Evolutionary conservation across 306 rosid genomes (phyloP).

Genomic region (Prunus davidiana): DNA sequence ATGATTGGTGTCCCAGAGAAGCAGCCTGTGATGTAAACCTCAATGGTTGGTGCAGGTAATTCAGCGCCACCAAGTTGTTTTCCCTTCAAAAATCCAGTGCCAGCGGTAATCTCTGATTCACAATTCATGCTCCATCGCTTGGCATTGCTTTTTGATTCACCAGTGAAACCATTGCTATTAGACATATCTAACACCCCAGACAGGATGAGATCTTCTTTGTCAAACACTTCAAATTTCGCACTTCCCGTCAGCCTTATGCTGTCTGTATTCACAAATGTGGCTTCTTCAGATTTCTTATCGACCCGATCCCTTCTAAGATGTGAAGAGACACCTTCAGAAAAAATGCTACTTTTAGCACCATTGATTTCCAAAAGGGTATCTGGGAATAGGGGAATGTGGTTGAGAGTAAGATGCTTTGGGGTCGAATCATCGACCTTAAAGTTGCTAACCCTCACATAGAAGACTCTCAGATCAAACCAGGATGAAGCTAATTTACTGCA

Average conservation of each 20-base stretch:
- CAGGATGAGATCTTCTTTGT: conserved; percentile 65
- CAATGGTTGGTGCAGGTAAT: conserved; percentile 54
- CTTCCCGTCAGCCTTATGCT: conserved; percentile 71
- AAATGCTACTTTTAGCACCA: conserved; percentile 65
- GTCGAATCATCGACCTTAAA: conserved; percentile 69
- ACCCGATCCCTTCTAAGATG: conserved; percentile 84
- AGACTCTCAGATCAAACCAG: conserved; percentile 90
- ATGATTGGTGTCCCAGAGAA: conserved; percentile 71
- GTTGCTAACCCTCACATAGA: conserved; percentile 72
- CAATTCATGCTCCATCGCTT: conserved; percentile 84
- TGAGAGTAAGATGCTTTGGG: conserved; percentile 64
- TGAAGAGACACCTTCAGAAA: conserved; percentile 64
- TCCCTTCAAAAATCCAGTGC: conserved; percentile 61
- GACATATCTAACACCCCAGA: conserved; percentile 74
- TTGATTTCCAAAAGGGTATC: conserved; percentile 84
- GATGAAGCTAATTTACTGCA: conserved; percentile 45
- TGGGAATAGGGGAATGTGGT: conserved; percentile 69
- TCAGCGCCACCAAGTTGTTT: conserved; percentile 50
- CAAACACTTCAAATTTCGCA: conserved; percentile 73
- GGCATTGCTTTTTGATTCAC: conserved; percentile 45
- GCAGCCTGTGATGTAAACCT: conserved; percentile 90
- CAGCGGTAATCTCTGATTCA: conserved; percentile 44
- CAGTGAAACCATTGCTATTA: conserved; percentile 48
- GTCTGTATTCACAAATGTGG: conserved; percentile 85
- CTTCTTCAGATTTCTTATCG: conserved; percentile 82